phyloP scores from a whole-genome alignment of 306 rosid genomes.

The Quercus aquifolioides region DNA sequence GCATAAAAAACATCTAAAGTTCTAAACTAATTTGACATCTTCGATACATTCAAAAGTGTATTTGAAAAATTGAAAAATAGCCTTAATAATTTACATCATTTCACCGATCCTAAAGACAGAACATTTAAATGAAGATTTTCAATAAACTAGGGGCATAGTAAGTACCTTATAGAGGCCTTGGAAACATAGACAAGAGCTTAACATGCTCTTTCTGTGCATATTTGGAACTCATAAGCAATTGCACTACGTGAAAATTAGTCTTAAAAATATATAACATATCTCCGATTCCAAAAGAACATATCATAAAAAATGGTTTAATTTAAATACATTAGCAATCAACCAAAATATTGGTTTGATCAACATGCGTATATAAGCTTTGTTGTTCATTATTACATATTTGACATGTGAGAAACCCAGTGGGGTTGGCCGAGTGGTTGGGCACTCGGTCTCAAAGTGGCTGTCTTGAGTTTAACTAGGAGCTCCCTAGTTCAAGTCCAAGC shows the following conservation, averaged over 20 bases:
- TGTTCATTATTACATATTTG: not conserved
- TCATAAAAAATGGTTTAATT: not conserved
- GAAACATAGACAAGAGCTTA: constrained; percentile 58
- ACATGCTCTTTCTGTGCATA: constrained; percentile 59
- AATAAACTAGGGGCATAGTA: not conserved
- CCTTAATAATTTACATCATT: not conserved
- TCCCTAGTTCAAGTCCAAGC: no score
- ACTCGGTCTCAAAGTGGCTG: no score
- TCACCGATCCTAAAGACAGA: not conserved
- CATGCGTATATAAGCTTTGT: not conserved
- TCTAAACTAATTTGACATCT: no score
- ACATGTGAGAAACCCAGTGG: not conserved
- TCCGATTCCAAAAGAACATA: not conserved
- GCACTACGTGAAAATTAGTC: not conserved
- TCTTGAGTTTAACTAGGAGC: no score
- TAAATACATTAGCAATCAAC: no score
- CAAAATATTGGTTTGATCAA: not conserved
- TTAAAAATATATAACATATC: not conserved
- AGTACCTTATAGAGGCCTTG: constrained; percentile 56
- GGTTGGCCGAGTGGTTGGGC: no score
- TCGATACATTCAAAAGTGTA: not conserved
- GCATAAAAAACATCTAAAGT: no score
- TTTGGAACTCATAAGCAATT: constrained; percentile 19
- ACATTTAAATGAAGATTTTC: not conserved
- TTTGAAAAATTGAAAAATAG: not conserved